Percentiles rank a stretch among this genome's conserved stretches.
Evolutionary conservation across 2,329 filamentous ascomycete genomes (phyloP).

Genomic region (Polychaeton citri): DNA sequence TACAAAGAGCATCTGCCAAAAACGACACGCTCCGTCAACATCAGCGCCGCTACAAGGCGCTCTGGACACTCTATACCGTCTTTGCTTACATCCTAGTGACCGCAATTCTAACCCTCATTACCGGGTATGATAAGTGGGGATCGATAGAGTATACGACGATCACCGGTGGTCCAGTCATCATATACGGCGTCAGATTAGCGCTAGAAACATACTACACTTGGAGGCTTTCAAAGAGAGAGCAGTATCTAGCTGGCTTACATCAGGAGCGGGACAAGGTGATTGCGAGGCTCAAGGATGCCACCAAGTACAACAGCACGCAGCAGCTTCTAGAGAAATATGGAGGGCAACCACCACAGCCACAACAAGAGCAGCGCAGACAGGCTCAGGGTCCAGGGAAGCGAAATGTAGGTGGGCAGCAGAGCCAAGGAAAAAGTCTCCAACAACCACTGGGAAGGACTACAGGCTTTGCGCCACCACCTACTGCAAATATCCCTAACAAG

Average conservation of each 20-base stretch:
- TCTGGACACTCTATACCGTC: constrained; percentile 80
- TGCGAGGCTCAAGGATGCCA: constrained; percentile 85
- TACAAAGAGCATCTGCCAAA: constrained; percentile 56
- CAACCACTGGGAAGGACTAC: constrained; percentile 39
- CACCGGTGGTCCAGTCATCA: constrained; percentile 57
- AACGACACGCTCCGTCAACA: constrained; percentile 62
- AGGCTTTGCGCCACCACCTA: constrained; percentile 47
- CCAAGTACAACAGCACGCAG: constrained; percentile 89
- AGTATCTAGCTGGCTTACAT: constrained; percentile 59
- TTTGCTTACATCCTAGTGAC: constrained; percentile 83
- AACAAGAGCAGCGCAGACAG: constrained; percentile 12
- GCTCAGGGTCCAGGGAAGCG: constrained; percentile 14
- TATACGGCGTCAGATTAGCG: constrained; percentile 58
- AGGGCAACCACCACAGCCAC: constrained; percentile 40
- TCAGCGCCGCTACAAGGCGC: constrained; percentile 64
- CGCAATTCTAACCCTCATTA: constrained; percentile 69
- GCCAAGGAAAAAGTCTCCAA: constrained; percentile 14
- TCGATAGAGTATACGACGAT: constrained; percentile 65
- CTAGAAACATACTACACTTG: constrained; percentile 66
- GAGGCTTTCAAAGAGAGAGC: constrained; percentile 57
- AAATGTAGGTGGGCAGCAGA: constrained; percentile 7
- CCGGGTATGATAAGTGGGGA: constrained; percentile 70
- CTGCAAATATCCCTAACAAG: constrained; percentile 46
- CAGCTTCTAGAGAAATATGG: constrained; percentile 92
- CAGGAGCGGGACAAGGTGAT: constrained; percentile 77